A percentile compares a stretch with the other conserved stretches of the same genome.
These are phyloP conservation scores for Epichloe uncinata DNA, from an alignment of 2,329 filamentous ascomycete species.

Conservation along the genomic window DNA sequence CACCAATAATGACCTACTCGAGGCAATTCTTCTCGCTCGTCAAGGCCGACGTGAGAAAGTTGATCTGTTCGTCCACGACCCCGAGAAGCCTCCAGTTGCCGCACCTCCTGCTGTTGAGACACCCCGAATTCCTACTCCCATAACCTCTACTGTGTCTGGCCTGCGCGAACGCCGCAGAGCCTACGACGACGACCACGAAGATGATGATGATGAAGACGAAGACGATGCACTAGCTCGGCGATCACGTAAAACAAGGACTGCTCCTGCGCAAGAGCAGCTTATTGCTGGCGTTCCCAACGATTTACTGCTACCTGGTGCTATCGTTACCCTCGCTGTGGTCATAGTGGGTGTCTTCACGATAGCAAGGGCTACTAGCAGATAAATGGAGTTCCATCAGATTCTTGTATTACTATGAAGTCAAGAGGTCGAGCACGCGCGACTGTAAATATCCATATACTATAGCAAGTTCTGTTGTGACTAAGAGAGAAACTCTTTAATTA, in stretches of 20 bases:
- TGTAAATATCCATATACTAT: constrained; percentile 18
- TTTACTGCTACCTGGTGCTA: constrained; percentile 79
- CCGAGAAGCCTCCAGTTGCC: constrained; percentile 71
- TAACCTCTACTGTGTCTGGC: constrained; percentile 31
- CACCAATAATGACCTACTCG: constrained; percentile 81
- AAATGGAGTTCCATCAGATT: constrained; percentile 13
- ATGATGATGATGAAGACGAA: constrained; percentile 40
- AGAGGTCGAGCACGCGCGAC: constrained; percentile 16
- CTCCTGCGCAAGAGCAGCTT: constrained; percentile 54
- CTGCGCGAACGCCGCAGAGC: constrained; percentile 36
- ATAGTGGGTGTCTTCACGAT: constrained; percentile 90
- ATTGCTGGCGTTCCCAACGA: constrained; percentile 92
- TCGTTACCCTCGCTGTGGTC: constrained; percentile 87
- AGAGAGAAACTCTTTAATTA: not conserved
- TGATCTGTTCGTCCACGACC: constrained; percentile 91
- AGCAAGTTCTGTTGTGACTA: constrained; percentile 10
- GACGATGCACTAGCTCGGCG: constrained; percentile 33
- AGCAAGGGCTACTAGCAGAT: constrained; percentile 50
- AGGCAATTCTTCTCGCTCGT: constrained; percentile 76
- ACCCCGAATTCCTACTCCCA: constrained; percentile 30
- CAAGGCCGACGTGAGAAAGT: constrained; percentile 78
- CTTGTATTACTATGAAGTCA: constrained; percentile 19
- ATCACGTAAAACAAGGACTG: constrained; percentile 25
- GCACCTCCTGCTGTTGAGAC: constrained; percentile 38
- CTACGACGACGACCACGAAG: constrained; percentile 39